These are phyloP conservation scores for Pachyrhizus erosus DNA, from an alignment of 306 rosid species.

Conservation along the genomic window DNA sequence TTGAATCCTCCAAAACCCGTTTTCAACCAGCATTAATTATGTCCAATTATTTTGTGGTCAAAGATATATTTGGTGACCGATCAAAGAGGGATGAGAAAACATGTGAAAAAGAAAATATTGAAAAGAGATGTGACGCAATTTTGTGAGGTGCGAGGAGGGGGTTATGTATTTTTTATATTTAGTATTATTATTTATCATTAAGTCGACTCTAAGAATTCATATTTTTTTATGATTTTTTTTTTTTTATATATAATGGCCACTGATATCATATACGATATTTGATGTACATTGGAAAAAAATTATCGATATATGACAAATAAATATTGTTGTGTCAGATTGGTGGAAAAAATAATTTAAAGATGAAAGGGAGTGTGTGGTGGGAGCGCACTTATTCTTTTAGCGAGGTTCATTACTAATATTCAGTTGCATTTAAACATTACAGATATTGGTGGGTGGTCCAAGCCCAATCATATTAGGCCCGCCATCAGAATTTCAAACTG, in stretches of 20 bases:
- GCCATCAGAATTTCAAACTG: conserved; percentile 2
- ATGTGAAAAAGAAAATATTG: background rate
- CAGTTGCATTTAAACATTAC: conserved; percentile 22
- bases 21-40: background rate
- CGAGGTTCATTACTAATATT: background rate
- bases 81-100: no score
- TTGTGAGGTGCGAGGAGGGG: conserved; percentile 40
- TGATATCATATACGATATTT: background rate
- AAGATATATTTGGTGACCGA: conserved; percentile 27
- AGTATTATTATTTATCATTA: no score
- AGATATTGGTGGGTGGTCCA: conserved; percentile 37
- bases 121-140: conserved; percentile 13
- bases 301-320: background rate
- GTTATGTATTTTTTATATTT: background rate
- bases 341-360: background rate
- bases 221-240: no score
- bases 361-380: conserved; percentile 19
- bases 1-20: background rate
- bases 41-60: background rate
- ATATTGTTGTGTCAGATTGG: background rate
- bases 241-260: no score
- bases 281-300: background rate
- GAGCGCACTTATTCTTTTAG: conserved; percentile 35
- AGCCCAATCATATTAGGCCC: conserved; percentile 42
- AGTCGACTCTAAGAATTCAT: no score